Base-by-base conservation (phyloP, 2,329 filamentous ascomycete species). In the Orbilia ellipsospora region DNA sequence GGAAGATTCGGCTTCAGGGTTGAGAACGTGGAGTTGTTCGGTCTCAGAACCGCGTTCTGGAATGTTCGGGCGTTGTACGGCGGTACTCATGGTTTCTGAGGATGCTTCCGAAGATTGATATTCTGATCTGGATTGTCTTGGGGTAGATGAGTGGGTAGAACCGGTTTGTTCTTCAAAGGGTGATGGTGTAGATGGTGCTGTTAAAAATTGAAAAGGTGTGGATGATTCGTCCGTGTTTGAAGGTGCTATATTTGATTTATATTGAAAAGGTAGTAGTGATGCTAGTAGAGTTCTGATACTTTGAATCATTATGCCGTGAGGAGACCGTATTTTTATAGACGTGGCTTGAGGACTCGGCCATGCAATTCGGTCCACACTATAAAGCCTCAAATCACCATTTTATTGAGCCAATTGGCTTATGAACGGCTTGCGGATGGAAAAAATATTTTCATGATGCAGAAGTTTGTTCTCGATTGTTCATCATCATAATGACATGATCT, bases 401-500 rank as follows among this genome's bases (percentile, higher is more conserved):
- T 52, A 23, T 23, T 52, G 12, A 3, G 65, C 28, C 20, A 48
- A 36, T 18, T 18, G 44, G 13, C 13, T n/a, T 48, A 15, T 1
- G 13, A 48, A 6, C 31, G 31, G 31, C 2, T 7, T 31, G 4
- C 42, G n/a, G 12, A 45, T 15, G 42, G 44, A 13, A 15, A 48
- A 23, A 48, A 48, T 48, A 7, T 18, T 48, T 15, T 48, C 31
- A 36, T 10, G 31, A n/a, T 48, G 44, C 16, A 15, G 1, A 48
- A 18, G 1, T 1, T 5, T 10, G 2, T 69, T 69, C 23, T 62
- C 40, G 42, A 52, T n/a, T 42, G 31, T 45, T 61, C 72, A 75
- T 75, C 72, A 75, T 69, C 31, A 75, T 75, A 64, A 65, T 75
- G 72, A 65, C 36, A 69, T 75, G 50, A 59, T 6, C 64, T 23